Evolutionary conservation across 257 asterid genomes (phyloP).

Genomic region (Gardenia jasminoides): DNA sequence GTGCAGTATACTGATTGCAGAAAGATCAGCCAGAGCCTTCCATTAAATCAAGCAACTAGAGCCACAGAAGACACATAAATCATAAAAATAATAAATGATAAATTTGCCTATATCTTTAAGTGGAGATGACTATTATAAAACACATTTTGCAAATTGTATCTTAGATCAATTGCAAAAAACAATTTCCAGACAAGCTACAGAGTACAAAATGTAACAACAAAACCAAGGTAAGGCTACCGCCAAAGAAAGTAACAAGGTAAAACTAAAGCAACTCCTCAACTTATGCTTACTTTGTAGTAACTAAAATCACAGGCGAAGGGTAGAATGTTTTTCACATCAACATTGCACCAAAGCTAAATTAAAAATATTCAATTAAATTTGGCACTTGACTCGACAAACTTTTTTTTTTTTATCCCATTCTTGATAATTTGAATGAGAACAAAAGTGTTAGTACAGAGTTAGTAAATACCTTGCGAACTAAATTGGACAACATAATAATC

Average conservation of each 20-base stretch:
- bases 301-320: not conserved
- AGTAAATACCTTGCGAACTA: not conserved
- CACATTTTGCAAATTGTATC: not conserved
- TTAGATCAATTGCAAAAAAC: not conserved
- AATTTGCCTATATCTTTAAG: not conserved
- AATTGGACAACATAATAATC: not conserved
- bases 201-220: not conserved
- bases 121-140: not conserved
- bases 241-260: not conserved
- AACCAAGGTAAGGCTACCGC: not conserved
- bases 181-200: not conserved
- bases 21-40: not conserved
- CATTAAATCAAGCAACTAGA: constrained; percentile 10
- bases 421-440: not conserved
- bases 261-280: not conserved
- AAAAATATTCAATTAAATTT: not conserved
- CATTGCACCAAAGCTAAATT: not conserved
- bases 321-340: not conserved
- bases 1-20: not conserved
- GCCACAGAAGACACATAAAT: not conserved
- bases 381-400: not conserved
- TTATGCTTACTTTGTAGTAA: not conserved
- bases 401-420: not conserved
- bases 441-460: not conserved
- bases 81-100: not conserved